Base-by-base conservation (phyloP, 768 basidiomycete genomes). In the Tephrocybe sp. region DNA sequence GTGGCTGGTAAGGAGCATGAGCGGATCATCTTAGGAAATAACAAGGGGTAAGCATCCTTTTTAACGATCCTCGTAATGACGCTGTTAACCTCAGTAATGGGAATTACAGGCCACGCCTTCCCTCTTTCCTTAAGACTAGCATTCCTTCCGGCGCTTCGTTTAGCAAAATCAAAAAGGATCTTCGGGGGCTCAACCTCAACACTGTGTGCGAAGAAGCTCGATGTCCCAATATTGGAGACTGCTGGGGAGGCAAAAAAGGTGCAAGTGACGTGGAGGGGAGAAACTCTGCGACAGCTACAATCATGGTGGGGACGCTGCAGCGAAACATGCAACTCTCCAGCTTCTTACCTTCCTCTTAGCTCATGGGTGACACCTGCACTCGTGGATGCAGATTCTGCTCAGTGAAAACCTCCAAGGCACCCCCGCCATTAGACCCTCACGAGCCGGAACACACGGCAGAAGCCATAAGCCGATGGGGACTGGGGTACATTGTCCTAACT, bases 181-280 rank as follows among this genome's bases (percentile, higher is more conserved):
- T 99, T 12, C 77, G 97, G 45, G 95, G 94, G 1, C 78, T 99
- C 2, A 82, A 82, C 7, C 73, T 99, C 41, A 93, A 97, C 61
- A 99, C 97, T 0, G 97, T 99, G 2, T 99, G 97, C 61, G 97
- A 99, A 68, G 97, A 99, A 66, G 97, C 97, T 29, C 80, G 94
- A 54, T 99, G 97, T 74, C 97, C 97, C 0, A 99, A 99, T 61
- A 97, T 99, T 48, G 97, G 95, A n/a, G 95, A 98, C 62, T 99
- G 97, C 61, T 99, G 97, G 97, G 93, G 97, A 34, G 94, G 94
- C 8, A 85, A 84, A 60, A 74, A 79, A 25, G 80, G 75, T 41
- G 74, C 67, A 34, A 82, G 79, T 6, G 83, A 84, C 45, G 79
- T 78, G 50, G 88, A 89, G 47, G 86, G 83, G 24, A 84, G 86